phyloP scores from a whole-genome alignment of 441 rosid genomes.

The Melastoma candidum region DNA sequence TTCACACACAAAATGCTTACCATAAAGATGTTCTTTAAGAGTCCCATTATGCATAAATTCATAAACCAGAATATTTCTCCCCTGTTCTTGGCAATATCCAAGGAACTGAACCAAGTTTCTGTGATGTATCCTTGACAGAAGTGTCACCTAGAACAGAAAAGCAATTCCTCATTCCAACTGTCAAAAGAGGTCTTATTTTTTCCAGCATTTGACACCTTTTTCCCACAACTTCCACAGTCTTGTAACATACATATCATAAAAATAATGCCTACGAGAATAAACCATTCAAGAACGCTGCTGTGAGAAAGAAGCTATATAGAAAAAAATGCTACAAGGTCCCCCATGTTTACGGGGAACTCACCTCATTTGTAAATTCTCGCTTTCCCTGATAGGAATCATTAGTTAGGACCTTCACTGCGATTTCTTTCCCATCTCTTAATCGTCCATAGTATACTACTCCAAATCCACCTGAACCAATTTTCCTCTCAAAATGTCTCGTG shows the following conservation, averaged over 20 bases:
- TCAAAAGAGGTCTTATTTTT: no score
- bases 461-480: constrained; percentile 95
- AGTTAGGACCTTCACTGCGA: constrained; percentile 77
- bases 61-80: constrained; percentile 71
- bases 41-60: constrained; percentile 98
- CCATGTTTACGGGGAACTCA: constrained; percentile 14
- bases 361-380: constrained; percentile 93
- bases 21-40: constrained; percentile 90
- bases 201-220: no score
- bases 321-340: constrained; percentile 2
- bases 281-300: no score
- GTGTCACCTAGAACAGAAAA: constrained; percentile 44
- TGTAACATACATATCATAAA: no score
- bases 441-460: constrained; percentile 87
- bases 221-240: no score
- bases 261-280: no score
- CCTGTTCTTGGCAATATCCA: constrained; percentile 95
- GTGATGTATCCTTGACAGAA: constrained; percentile 98
- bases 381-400: constrained; percentile 88
- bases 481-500: constrained; percentile 68
- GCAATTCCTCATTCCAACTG: background rate
- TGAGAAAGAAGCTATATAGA: no score
- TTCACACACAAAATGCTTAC: constrained; percentile 27
- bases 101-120: constrained; percentile 92
- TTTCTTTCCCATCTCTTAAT: constrained; percentile 79